A percentile compares a stretch with the other conserved stretches of the same genome.
These are phyloP conservation scores for Friedmanniomyces simplex DNA, from an alignment of 495 filamentous ascomycete species.

Conservation along the genomic window DNA sequence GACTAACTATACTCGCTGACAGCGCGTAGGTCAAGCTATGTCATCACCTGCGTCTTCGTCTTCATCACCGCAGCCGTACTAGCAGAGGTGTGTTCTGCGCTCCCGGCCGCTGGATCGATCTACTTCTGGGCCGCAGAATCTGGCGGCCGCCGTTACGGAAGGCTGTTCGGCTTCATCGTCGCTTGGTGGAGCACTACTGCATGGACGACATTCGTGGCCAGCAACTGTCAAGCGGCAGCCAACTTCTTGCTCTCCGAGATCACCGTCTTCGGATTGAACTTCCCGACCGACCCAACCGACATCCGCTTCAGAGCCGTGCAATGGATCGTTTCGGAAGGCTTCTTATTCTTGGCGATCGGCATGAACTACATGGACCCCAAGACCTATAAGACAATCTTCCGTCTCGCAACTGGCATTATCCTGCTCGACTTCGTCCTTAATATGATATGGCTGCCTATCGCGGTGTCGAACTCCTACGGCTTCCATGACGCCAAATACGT, in stretches of 20 bases:
- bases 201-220: slow-evolving; percentile 44
- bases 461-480: slow-evolving; percentile 41
- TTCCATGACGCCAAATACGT: slow-evolving; percentile 45
- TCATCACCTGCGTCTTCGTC: slow-evolving; percentile 46
- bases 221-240: slow-evolving; percentile 42
- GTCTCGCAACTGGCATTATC: slow-evolving; percentile 38
- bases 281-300: slow-evolving; percentile 37
- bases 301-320: slow-evolving; percentile 48
- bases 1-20: not conserved
- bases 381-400: slow-evolving; percentile 36
- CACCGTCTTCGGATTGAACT: slow-evolving; percentile 43
- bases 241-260: slow-evolving; percentile 50
- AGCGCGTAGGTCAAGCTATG: slow-evolving; percentile 41
- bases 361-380: slow-evolving; percentile 29
- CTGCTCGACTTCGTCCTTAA: slow-evolving; percentile 47
- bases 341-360: slow-evolving; percentile 30
- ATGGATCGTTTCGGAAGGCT: slow-evolving; percentile 42
- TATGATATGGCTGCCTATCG: slow-evolving; percentile 49
- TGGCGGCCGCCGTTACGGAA: slow-evolving; percentile 42
- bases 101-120: slow-evolving; percentile 46
- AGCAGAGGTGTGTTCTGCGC: slow-evolving; percentile 47
- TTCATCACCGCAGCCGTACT: slow-evolving; percentile 48
- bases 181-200: slow-evolving; percentile 53
- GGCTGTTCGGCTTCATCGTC: slow-evolving; percentile 45
- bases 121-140: slow-evolving; percentile 50